Conservation (phyloP, 176 grass and related monocot species). For the Typha latifolia region DNA sequence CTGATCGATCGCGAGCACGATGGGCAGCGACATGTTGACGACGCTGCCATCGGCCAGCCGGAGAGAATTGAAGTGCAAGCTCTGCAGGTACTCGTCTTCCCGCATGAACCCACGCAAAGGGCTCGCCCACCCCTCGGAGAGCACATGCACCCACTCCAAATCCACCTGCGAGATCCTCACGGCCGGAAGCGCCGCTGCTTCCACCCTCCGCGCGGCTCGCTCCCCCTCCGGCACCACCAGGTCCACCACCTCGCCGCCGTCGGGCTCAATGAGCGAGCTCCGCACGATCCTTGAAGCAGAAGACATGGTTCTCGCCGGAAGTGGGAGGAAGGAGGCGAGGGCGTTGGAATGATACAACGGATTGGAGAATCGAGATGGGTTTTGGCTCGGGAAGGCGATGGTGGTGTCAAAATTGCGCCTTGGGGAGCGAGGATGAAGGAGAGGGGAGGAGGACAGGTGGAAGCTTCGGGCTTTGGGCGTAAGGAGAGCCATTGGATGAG, state of each 20-base stretch:
- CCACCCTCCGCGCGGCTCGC: constrained; percentile 29
- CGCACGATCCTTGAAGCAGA: constrained; percentile 12
- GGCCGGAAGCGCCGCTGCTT: constrained; percentile 38
- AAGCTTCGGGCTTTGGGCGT: background rate
- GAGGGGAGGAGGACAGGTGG: constrained; percentile 7
- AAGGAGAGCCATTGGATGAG: background rate
- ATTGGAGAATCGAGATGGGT: constrained; percentile 2
- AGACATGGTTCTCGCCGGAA: constrained; percentile 16
- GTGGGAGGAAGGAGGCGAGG: constrained; percentile 2
- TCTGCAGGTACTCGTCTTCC: constrained; percentile 78
- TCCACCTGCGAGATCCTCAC: constrained; percentile 42
- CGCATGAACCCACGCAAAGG: constrained; percentile 90
- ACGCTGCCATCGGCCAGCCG: constrained; percentile 33
- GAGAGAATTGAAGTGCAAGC: constrained; percentile 82
- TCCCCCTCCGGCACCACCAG: constrained; percentile 26
- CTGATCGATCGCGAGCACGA: constrained; percentile 68
- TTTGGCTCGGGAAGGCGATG: background rate
- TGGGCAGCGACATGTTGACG: constrained; percentile 90
- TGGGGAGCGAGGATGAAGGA: constrained; percentile 1
- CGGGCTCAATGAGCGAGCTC: constrained; percentile 86
- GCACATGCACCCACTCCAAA: constrained; percentile 86
- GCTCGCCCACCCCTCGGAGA: constrained; percentile 89
- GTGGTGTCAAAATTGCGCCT: background rate
- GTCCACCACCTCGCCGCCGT: constrained; percentile 66
- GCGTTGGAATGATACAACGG: constrained; percentile 3